These are phyloP conservation scores for Eruca vesicaria DNA, from an alignment of 441 rosid species.

Conservation along the genomic window DNA sequence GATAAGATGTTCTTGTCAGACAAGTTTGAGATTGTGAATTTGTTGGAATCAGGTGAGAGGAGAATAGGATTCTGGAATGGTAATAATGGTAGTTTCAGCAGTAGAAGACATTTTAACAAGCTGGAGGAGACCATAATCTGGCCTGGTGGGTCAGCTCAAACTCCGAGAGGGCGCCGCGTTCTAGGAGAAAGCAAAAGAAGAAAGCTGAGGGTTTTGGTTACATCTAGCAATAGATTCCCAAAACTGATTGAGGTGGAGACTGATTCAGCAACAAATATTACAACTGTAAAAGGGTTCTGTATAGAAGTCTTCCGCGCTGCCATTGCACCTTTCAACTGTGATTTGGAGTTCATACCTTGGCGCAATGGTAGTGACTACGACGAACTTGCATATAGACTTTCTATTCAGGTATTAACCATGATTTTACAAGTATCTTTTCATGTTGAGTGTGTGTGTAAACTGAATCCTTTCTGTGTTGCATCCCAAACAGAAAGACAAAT, in stretches of 20 bases:
- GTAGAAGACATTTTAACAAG: constrained; percentile 11
- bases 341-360: constrained; percentile 25
- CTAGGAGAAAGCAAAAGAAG: neutral
- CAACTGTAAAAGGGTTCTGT: constrained; percentile 33
- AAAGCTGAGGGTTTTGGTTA: constrained; percentile 37
- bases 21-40: constrained; percentile 42
- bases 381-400: constrained; percentile 29
- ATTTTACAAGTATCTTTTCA: neutral
- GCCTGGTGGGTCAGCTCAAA: constrained; percentile 36
- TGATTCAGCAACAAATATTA: constrained; percentile 20
- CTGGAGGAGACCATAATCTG: constrained; percentile 33
- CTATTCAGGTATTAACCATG: constrained; percentile 29
- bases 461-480: neutral
- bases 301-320: constrained; percentile 38
- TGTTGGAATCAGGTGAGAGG: constrained; percentile 33
- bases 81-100: constrained; percentile 11
- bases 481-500: too few species aligned
- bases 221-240: constrained; percentile 28
- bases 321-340: constrained; percentile 22
- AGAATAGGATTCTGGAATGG: constrained; percentile 34
- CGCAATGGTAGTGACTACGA: constrained; percentile 26
- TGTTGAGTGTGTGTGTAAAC: neutral
- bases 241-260: constrained; percentile 22
- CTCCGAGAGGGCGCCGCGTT: constrained; percentile 6
- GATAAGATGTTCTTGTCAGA: constrained; percentile 27